Base-by-base conservation (phyloP, 805 yeast species). In the Saccharomycopsis guyanensis region DNA sequence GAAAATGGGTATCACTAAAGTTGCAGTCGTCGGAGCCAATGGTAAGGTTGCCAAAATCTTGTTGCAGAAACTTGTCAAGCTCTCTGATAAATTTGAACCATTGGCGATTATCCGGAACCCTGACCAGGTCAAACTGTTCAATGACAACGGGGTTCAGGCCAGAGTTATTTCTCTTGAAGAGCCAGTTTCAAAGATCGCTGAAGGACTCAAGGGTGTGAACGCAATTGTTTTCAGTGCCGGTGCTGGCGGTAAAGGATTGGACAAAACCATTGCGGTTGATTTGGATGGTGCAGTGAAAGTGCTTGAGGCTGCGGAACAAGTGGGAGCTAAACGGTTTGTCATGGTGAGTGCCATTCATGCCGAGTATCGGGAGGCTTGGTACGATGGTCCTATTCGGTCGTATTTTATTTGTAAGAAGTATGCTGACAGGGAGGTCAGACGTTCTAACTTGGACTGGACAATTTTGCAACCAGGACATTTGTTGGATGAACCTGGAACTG, bases 181-280 rank as follows among this genome's bases (percentile, higher is more conserved):
- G 5, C 57, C 66, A 1, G 64, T 65, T 2, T 54, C 51, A 1
- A 60, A 66, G 2, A 57, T 78, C 27, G 60, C 68, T 0, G 51
- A 56, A 2, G 63, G 61, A 0, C 55, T 79, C 31, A 58, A 61
- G 36, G 80, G 77, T 2, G 68, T 65, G 32, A 76, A 75, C 53
- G 77, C 78, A 6, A 76, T 79, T 3, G 75, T 80, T 0, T 76
- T 78, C 64, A 62, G 73, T 34, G 84, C 82, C 0, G 85, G 85
- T 6, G 76, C 82, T 2, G 80, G 76, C 16, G 84, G 83, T 2
- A 71, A 71, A 38, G 73, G 74, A 13, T 54, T 70, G 5, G 70
- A 63, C 20, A 53, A 63, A 34, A 66, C 73, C 2, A 64, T 77
- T 43, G 63, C 70, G 19, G 73, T 79, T n/a, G 86, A 80, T 55